Evolutionary conservation across 495 filamentous ascomycete genomes (phyloP).

Genomic region (Penicillium lagena): DNA sequence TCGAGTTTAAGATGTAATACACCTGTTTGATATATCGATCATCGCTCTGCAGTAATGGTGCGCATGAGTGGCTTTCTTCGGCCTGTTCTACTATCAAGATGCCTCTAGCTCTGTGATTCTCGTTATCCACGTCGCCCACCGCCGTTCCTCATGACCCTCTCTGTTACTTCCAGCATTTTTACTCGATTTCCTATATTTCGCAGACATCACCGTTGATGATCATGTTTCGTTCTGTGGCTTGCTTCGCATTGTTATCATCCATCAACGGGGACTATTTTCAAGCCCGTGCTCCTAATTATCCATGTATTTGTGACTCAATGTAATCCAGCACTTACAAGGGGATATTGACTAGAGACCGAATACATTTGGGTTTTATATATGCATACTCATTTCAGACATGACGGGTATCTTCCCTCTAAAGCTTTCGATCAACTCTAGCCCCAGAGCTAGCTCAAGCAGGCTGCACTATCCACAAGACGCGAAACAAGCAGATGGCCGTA

Average conservation of each 20-base stretch:
- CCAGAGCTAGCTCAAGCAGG: not conserved
- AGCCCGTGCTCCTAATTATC: no score
- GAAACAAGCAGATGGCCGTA: not conserved
- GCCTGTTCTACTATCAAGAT: not conserved
- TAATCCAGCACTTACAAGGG: not conserved
- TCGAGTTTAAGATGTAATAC: slow-evolving; percentile 23
- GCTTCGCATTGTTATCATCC: not conserved
- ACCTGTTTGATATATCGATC: slow-evolving; percentile 1
- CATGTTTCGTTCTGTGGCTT: not conserved
- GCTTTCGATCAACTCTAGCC: slow-evolving; percentile 1
- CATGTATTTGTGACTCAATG: not conserved
- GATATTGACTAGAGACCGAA: not conserved
- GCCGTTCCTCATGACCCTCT: slow-evolving; percentile 14
- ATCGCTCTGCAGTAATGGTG: slow-evolving; percentile 8
- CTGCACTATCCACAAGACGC: not conserved
- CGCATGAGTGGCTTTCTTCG: slow-evolving; percentile 5
- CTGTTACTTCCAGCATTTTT: slow-evolving; percentile 1
- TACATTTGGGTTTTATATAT: slow-evolving; percentile 13
- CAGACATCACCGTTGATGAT: no score
- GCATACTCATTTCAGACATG: slow-evolving; percentile 11
- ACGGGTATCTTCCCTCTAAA: slow-evolving; percentile 24
- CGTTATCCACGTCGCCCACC: not conserved
- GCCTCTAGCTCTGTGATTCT: not conserved
- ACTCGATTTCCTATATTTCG: not conserved
- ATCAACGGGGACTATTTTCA: no score